Percentiles rank a stretch among this genome's conserved stretches.
These are phyloP conservation scores for Ophiosphaerella herpotricha DNA, from an alignment of 2,329 filamentous ascomycete species.

Conservation along the genomic window DNA sequence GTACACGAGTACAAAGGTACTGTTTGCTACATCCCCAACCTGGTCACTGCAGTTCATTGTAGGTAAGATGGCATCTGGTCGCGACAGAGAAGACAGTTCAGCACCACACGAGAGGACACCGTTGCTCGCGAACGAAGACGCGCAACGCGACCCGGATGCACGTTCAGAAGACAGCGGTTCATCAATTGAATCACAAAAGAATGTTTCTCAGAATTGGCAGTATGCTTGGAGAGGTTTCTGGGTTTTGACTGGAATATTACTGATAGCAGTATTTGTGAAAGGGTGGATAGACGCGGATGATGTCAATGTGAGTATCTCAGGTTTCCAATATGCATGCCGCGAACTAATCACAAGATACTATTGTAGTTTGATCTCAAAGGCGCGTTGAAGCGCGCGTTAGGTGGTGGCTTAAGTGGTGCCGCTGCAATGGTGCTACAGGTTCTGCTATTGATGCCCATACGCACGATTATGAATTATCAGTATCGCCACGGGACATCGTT, in stretches of 20 bases:
- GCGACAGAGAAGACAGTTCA: neutral
- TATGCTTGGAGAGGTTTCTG: conserved; percentile 25
- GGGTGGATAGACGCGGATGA: conserved; percentile 36
- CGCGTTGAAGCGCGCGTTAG: conserved; percentile 31
- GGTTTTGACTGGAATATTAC: conserved; percentile 13
- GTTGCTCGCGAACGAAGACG: conserved; percentile 16
- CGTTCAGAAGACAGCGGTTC: conserved; percentile 7
- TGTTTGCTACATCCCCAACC: no score
- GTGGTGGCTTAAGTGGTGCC: conserved; percentile 35
- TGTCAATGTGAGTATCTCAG: conserved; percentile 20
- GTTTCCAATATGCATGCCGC: neutral
- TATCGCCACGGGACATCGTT: conserved; percentile 36
- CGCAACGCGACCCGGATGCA: conserved; percentile 2
- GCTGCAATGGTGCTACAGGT: conserved; percentile 39
- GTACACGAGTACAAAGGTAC: no score
- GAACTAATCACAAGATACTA: neutral
- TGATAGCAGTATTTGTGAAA: conserved; percentile 28
- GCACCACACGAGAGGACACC: conserved; percentile 26
- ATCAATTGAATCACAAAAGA: conserved; percentile 15
- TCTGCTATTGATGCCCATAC: conserved; percentile 34
- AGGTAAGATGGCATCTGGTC: neutral
- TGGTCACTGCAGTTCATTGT: no score
- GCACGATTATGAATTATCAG: conserved; percentile 40
- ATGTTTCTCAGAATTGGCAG: conserved; percentile 14
- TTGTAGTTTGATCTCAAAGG: conserved; percentile 32